Base-by-base conservation (phyloP, 2,329 filamentous ascomycete genomes). In the Lecanicillium sp. region DNA sequence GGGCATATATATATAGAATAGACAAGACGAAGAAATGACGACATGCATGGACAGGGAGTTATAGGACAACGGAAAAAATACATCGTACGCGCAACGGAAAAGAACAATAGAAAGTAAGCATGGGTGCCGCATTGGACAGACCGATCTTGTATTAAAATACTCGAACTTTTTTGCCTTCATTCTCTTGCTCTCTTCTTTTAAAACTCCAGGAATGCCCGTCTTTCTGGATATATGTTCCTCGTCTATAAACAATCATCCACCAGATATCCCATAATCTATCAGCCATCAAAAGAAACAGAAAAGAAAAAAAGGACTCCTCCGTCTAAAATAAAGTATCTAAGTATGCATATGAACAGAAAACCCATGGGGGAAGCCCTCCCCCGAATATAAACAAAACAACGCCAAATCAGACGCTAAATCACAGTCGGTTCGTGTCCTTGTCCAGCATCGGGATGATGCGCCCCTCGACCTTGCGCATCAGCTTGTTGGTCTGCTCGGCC, bases 401-500 rank as follows among this genome's bases (percentile, higher is more conserved):
- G 5, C 19, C n/a, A 38, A 38, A 17, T n/a, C 35, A 24, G 26
- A 40, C 20, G 37, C 20, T 7, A 33, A 17, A 23, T 32, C 39
- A 39, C n/a, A 41, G 24, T 42, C 52, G 49, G 41, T 52, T 52
- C 38, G 21, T 46, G 14, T 60, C 54, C 52, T 71, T 58, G 11
- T 60, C 57, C 26, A 67, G 50, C 37, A 62, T 59, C 20, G 75
- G 70, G 37, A 84, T 60, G 43, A 84, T 63, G 48, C 67, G 72
- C 37, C 65, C 60, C 68, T 98, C 93, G 27, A 95, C 68, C 64
- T 80, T 86, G 55, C 86, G 78, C 71, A 98, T 83, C 45, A 94
- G 68, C 74, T 95, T 96, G 69, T 94, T 96, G 9, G 93, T 97
- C 72, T 98, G 93, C 70, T 98, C 93, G 3, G 93, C 93, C 61